Percentiles rank a stretch among this genome's conserved stretches.
phyloP scores from a whole-genome alignment of 257 asterid genomes.

The Cruciata laevipes region DNA sequence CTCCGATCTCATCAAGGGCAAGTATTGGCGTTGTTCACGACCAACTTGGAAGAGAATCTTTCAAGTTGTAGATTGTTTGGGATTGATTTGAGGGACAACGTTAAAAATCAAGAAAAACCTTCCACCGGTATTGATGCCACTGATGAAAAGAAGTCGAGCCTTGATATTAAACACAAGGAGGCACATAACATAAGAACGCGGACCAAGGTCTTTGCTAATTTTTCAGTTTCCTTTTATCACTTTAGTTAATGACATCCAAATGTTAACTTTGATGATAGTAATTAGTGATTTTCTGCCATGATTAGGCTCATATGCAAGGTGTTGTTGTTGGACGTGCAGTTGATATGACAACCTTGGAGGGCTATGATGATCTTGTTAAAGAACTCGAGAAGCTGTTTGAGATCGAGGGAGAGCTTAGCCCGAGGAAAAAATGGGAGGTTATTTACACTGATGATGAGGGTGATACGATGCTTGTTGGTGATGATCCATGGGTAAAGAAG shows the following conservation, averaged over 20 bases:
- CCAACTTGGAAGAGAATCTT: not conserved
- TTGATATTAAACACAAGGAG: conserved; percentile 29
- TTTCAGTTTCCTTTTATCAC: not conserved
- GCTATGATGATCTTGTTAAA: conserved; percentile 59
- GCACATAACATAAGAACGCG: conserved; percentile 69
- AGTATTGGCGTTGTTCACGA: not conserved
- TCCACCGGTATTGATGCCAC: conserved; percentile 22
- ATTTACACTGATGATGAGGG: conserved; percentile 91
- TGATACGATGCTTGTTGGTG: conserved; percentile 94
- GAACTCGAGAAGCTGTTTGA: conserved; percentile 90
- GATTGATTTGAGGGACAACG: conserved; percentile 46
- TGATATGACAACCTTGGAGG: conserved; percentile 61
- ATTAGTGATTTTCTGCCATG: not conserved
- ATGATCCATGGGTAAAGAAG: conserved; percentile 88
- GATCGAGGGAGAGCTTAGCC: conserved; percentile 66
- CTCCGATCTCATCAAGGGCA: not conserved
- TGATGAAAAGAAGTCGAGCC: conserved; percentile 28
- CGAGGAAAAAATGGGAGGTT: conserved; percentile 69
- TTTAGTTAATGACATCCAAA: not conserved
- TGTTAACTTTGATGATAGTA: conserved; percentile 1
- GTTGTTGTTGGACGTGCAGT: conserved; percentile 92
- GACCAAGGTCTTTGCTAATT: conserved; percentile 54
- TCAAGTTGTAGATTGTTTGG: conserved; percentile 71
- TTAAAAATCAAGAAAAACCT: conserved; percentile 21
- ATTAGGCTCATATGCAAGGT: conserved; percentile 97